Conservation (phyloP, 495 filamentous ascomycete genomes). For the Monascus purpureus region DNA sequence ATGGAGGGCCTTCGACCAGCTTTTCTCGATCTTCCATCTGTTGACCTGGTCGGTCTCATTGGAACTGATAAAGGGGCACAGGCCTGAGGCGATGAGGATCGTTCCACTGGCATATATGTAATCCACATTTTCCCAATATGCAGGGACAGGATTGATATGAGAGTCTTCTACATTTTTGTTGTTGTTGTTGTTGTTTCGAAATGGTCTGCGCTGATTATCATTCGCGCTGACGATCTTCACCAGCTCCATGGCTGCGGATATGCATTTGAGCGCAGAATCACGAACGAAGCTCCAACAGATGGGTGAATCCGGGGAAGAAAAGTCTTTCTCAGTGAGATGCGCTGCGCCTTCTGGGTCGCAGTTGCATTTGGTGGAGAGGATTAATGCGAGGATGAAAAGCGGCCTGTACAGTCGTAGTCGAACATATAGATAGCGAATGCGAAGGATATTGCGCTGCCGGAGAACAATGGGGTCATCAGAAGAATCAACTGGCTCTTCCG, state of each 20-base stretch:
- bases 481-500: not conserved
- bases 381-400: conserved; percentile 3
- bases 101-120: conserved; percentile 6
- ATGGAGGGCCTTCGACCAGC: not conserved
- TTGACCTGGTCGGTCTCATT: not conserved
- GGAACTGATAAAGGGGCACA: conserved; percentile 1
- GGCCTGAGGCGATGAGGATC: conserved; percentile 3
- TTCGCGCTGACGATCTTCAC: conserved; percentile 1
- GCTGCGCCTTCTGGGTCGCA: conserved; percentile 1
- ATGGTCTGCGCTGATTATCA: conserved; percentile 1
- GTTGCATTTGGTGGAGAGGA: conserved; percentile 3
- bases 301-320: conserved; percentile 2
- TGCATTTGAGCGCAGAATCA: conserved; percentile 6
- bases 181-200: too few species aligned
- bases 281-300: conserved; percentile 2
- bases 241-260: conserved; percentile 3
- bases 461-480: conserved; percentile 2
- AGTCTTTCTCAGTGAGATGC: conserved; percentile 1
- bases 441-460: conserved; percentile 5
- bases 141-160: conserved; percentile 1
- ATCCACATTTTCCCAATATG: conserved; percentile 7
- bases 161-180: not conserved
- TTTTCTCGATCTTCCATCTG: not conserved
- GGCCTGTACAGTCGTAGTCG: conserved; percentile 9
- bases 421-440: conserved; percentile 7